Conservation (phyloP, 345 rosid species). For the Brassica rapa region DNA sequence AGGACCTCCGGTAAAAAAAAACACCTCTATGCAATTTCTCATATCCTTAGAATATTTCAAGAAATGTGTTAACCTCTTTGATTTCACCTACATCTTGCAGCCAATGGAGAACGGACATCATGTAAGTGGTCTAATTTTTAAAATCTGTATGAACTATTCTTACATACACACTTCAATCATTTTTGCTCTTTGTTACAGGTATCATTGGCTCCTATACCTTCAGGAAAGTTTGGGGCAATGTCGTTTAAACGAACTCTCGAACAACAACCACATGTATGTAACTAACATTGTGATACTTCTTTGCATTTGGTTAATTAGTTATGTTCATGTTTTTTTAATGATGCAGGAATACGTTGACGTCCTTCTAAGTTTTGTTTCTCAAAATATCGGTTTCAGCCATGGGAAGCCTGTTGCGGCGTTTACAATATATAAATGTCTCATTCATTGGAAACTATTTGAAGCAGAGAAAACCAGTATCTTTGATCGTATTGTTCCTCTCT, state of each 20-base stretch:
- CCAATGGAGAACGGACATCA: conserved; percentile 71
- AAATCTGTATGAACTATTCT: conserved; percentile 21
- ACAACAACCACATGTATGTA: conserved; percentile 63
- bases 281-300: conserved; percentile 2
- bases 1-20: conserved; percentile 50
- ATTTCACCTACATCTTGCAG: conserved; percentile 44
- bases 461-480: conserved; percentile 90
- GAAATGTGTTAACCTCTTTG: conserved; percentile 30
- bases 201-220: conserved; percentile 52
- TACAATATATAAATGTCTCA: conserved; percentile 89
- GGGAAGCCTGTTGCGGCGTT: conserved; percentile 83
- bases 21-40: background rate
- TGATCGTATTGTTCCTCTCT: conserved; percentile 86
- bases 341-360: conserved; percentile 73
- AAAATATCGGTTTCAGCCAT: conserved; percentile 69
- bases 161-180: conserved; percentile 9
- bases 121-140: conserved; percentile 44
- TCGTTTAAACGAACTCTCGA: conserved; percentile 67
- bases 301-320: conserved; percentile 31
- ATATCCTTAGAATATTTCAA: background rate
- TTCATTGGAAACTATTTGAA: conserved; percentile 87
- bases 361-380: conserved; percentile 62
- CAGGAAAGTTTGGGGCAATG: conserved; percentile 51
- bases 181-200: conserved; percentile 47
- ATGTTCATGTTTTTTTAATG: conserved; percentile 10